Base-by-base conservation (phyloP, 148 eudicot species). In the Cornus florida region DNA sequence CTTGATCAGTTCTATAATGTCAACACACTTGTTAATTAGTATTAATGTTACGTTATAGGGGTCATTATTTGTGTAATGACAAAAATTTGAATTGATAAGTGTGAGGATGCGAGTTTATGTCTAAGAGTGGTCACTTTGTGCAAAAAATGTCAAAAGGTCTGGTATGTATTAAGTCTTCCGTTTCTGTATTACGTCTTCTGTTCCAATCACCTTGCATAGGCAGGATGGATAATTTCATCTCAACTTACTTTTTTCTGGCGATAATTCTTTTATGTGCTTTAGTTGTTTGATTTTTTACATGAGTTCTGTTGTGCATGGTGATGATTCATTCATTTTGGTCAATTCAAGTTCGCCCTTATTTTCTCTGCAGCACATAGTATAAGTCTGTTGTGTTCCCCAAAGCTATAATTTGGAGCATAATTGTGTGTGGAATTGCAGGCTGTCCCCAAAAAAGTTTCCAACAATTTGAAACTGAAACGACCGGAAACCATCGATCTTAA, bases 371-470 rank as follows among this genome's bases (percentile, higher is more conserved):
- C 28, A 22, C 31, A 57, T 76, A 17, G 20, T 17, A 10, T 22
- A 38, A 43, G 17, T 33, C 4, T 53, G 70, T 53, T 53, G 5
- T 53, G 16, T 41, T 72, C 14, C n/a, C 12, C 39, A 72, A 56
- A 3, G 75, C 17, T 22, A 32, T 22, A 12, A 24, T 7, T 5
- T 43, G 70, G 23, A 72, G 11, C 10, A 70, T 28, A 32, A 43
- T 31, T 73, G 23, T 35, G 35, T 65, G 24, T 17, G 0, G 6
- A 39, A 60, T 82, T 68, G 80, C 84, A 88, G 93, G 84, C 84
- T 83, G 83, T 90, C 43, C 91, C 91, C 10, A 70, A 78, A 76
- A 90, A 83, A 38, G 85, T 90, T 57, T 57, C 86, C 32, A 80
- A 84, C 56, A 88, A 87, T 71, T 70, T 78, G 76, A 74, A 78